Conservation (phyloP, 2,329 filamentous ascomycete genomes). For the Neofusicoccum parvum region DNA sequence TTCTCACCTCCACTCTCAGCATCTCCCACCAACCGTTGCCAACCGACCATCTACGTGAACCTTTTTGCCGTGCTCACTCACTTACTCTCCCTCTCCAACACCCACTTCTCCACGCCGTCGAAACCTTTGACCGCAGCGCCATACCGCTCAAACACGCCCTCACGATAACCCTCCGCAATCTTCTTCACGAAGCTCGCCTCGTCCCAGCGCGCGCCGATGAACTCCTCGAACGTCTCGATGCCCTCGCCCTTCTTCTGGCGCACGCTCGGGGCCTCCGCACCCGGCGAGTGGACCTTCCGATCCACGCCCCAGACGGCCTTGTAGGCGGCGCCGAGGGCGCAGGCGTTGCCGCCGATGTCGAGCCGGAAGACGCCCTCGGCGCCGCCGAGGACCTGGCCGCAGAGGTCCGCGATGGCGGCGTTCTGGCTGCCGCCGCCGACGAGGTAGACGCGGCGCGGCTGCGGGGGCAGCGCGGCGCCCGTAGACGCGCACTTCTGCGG, state of each 20-base stretch:
- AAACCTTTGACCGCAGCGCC: constrained; percentile 76
- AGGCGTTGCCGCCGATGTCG: constrained; percentile 93
- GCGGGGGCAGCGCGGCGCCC: constrained; percentile 66
- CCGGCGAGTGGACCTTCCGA: constrained; percentile 43
- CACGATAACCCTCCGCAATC: constrained; percentile 78
- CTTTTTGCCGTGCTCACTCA: not conserved
- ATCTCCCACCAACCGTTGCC: too few relatives aligned
- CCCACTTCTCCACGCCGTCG: constrained; percentile 69
- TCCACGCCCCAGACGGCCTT: constrained; percentile 94
- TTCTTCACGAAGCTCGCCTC: constrained; percentile 81
- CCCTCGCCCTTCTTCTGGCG: constrained; percentile 23
- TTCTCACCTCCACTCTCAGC: too few relatives aligned
- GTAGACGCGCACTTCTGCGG: constrained; percentile 35
- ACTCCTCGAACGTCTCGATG: constrained; percentile 79
- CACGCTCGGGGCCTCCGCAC: not conserved
- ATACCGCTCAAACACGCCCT: constrained; percentile 75
- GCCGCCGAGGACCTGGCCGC: constrained; percentile 86
- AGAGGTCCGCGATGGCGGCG: constrained; percentile 80
- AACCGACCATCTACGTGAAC: too few relatives aligned
- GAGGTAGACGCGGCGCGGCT: constrained; percentile 88
- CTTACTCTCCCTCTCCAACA: constrained; percentile 53
- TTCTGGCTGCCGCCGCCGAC: constrained; percentile 92
- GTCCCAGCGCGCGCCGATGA: constrained; percentile 81
- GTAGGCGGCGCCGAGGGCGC: constrained; percentile 89
- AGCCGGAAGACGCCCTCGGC: constrained; percentile 89